Percentiles rank a stretch among this genome's conserved stretches.
Conservation (phyloP, 2,329 filamentous ascomycete genomes). For the Lecanicillium sp. region DNA sequence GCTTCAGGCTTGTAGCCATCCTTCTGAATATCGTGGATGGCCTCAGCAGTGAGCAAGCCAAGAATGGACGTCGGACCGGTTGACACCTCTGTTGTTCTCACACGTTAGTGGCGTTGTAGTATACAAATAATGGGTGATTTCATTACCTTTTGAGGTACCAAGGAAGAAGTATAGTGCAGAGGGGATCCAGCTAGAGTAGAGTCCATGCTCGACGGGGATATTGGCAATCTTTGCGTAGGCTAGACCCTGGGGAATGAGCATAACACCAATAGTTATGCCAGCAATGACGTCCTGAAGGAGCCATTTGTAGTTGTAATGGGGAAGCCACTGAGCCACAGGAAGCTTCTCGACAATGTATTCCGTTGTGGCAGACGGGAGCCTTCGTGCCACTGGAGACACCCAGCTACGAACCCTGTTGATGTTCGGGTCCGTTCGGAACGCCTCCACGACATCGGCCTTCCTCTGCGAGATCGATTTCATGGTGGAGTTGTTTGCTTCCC, state of each 20-base stretch:
- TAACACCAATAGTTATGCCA: slow-evolving; percentile 51
- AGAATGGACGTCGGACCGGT: slow-evolving; percentile 58
- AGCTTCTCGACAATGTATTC: slow-evolving; percentile 54
- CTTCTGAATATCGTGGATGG: slow-evolving; percentile 42
- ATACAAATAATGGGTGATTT: too few species aligned
- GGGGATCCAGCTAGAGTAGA: slow-evolving; percentile 54
- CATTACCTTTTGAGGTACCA: slow-evolving; percentile 52
- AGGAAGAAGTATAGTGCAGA: slow-evolving; percentile 50
- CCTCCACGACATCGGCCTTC: slow-evolving; percentile 12
- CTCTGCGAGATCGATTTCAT: slow-evolving; percentile 14
- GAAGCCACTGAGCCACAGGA: slow-evolving; percentile 56
- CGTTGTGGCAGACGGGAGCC: slow-evolving; percentile 42
- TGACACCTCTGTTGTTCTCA: slow-evolving; percentile 40
- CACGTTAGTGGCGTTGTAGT: too few species aligned
- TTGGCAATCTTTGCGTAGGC: slow-evolving; percentile 56
- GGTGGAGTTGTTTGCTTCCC: neutral
- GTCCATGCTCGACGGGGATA: slow-evolving; percentile 52
- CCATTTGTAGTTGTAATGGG: slow-evolving; percentile 54
- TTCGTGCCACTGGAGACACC: slow-evolving; percentile 13
- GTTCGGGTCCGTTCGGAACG: slow-evolving; percentile 19
- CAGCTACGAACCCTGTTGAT: slow-evolving; percentile 17
- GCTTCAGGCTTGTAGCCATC: slow-evolving; percentile 44
- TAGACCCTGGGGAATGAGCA: slow-evolving; percentile 55
- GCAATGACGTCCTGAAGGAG: slow-evolving; percentile 53
- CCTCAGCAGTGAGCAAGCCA: slow-evolving; percentile 54